Evolutionary conservation across 345 rosid species (phyloP), one percentile per base, ranked within the genome.

Genomic region (Boechera retrofracta): DNA sequence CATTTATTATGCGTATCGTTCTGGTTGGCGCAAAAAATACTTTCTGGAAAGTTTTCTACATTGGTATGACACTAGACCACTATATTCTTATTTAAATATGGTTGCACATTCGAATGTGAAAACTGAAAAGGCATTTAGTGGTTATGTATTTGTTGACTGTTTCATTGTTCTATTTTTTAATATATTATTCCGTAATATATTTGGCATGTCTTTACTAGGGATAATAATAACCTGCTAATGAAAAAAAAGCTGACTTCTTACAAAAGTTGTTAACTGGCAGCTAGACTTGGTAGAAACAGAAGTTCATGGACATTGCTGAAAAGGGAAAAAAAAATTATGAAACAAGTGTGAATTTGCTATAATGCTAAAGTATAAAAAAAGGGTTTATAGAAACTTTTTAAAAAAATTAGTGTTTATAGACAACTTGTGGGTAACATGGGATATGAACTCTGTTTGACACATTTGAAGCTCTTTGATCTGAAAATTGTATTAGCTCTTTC

Each of bases 291-390:
- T 57, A 56, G 64, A 44, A 41, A 41, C 35, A 28, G 12, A 55
- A 41, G 5, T 41, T 31, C 55, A 31, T 33, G 15, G 55, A 10
- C 21, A 71, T 71, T 58, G 33, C 47, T 45, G 36, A 26, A 58
- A 56, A 55, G 26, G 3, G 21, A 41, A 39, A 36, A 36, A 39
- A 10, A 10, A 44, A 44, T 12, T 54, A 36, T 58, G 45, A 5
- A 52, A 44, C 6, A 18, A 71, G 67, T 71, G 36, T 47, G 36
- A 24, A 35, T 67, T 35, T 71, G 67, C 74, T 48, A 47, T 35
- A 12, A 48, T 61, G 38, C 47, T 35, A n/a, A 38, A 38, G 62
- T 39, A 60, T 3, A 24, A 24, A 21, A 6, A 2, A 58, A 16
- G 10, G 28, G 12, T 58, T 55, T 45, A 5, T 21, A 11, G 16